A percentile compares a stretch with the other conserved stretches of the same genome.
phyloP scores from a whole-genome alignment of 805 yeast genomes.

The Monosporozyma solicola region DNA sequence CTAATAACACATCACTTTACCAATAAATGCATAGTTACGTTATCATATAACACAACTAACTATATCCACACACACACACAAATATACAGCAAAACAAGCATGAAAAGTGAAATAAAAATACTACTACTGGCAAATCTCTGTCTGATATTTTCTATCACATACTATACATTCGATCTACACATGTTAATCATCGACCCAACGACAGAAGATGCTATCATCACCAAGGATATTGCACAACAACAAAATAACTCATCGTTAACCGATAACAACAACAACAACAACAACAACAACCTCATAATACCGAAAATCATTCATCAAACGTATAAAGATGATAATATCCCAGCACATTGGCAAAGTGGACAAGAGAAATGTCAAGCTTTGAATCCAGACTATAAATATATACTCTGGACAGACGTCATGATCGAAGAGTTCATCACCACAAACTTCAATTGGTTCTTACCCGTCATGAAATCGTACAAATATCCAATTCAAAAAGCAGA shows the following conservation, averaged over 20 bases:
- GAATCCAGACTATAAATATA: conserved; percentile 81
- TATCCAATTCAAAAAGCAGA: conserved; percentile 87
- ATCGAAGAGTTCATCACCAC: conserved; percentile 71
- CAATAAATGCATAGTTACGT: not conserved
- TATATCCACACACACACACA: not conserved
- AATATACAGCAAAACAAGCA: conserved; percentile 10
- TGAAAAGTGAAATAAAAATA: conserved; percentile 58
- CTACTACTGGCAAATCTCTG: conserved; percentile 49
- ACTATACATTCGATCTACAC: conserved; percentile 59
- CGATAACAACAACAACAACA: not conserved
- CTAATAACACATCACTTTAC: not conserved
- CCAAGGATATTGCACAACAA: conserved; percentile 35
- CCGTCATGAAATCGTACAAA: conserved; percentile 65
- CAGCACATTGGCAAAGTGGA: conserved; percentile 70
- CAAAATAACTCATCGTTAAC: conserved; percentile 11
- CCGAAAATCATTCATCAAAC: conserved; percentile 93
- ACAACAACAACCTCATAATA: conserved; percentile 32
- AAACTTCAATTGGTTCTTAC: conserved; percentile 76
- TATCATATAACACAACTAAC: too few relatives aligned
- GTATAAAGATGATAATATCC: conserved; percentile 67
- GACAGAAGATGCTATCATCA: conserved; percentile 48
- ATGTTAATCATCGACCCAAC: conserved; percentile 63
- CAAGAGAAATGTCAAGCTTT: conserved; percentile 65
- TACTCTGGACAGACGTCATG: conserved; percentile 82
- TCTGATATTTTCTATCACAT: conserved; percentile 43